Conservation (phyloP, 2,329 filamentous ascomycete species). For the Dactylella cylindrospora region DNA sequence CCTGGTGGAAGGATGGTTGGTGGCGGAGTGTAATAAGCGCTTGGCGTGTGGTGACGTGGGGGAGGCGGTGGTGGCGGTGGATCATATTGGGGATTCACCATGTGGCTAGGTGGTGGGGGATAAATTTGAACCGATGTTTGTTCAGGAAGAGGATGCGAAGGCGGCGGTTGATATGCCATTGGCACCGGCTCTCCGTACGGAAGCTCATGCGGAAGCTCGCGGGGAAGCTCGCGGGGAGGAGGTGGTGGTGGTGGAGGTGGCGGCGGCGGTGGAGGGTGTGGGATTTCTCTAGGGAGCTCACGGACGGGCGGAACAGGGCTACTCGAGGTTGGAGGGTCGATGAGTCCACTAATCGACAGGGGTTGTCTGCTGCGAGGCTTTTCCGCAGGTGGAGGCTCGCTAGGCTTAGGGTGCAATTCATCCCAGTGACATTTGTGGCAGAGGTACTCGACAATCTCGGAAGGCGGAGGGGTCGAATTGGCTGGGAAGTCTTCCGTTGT, state of each 20-base stretch:
- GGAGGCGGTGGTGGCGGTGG: slow-evolving; percentile 24
- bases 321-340: slow-evolving; percentile 27
- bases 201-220: slow-evolving; percentile 45
- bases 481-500: slow-evolving; percentile 25
- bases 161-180: slow-evolving; percentile 33
- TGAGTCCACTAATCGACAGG: slow-evolving; percentile 34
- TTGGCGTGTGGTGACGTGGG: too few relatives aligned
- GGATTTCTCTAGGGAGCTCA: too few relatives aligned
- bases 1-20: slow-evolving; percentile 38
- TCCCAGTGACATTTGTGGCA: slow-evolving; percentile 47
- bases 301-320: slow-evolving; percentile 2
- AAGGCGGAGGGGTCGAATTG: slow-evolving; percentile 32
- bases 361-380: slow-evolving; percentile 37
- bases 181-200: slow-evolving; percentile 44
- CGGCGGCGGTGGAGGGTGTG: slow-evolving; percentile 21
- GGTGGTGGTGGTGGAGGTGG: slow-evolving; percentile 41
- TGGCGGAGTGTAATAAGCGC: slow-evolving; percentile 41
- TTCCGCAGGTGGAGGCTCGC: slow-evolving; percentile 22
- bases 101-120: slow-evolving; percentile 16
- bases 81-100: slow-evolving; percentile 30
- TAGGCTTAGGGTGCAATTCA: slow-evolving; percentile 41
- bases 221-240: slow-evolving; percentile 31
- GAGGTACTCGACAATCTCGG: slow-evolving; percentile 45
- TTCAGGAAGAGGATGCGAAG: slow-evolving; percentile 39
- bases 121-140: slow-evolving; percentile 46